Base-by-base conservation (phyloP, 169 alveolate genomes). In the Eimeria praecox region DNA sequence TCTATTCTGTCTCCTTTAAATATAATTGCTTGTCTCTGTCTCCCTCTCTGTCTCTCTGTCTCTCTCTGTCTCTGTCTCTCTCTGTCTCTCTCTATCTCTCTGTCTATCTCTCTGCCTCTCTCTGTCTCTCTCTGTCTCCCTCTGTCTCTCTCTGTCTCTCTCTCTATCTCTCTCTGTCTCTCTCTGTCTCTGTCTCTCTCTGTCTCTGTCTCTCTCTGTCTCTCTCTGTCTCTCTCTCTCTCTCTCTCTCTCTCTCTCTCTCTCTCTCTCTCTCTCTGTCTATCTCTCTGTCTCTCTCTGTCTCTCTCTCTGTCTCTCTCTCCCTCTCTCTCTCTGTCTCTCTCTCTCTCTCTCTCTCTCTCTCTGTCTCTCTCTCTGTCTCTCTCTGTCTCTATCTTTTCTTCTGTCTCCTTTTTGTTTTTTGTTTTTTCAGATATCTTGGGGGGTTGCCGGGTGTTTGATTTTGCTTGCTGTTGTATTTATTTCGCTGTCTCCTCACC, bases 261-360 rank as follows among this genome's bases (percentile, higher is more conserved):
- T n/a, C n/a, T n/a, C n/a, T n/a, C 16, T n/a, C 42, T 14, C 40
- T 27, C 33, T 69, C 30, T 14, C 42, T n/a, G n/a, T n/a, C n/a
- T n/a, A n/a, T n/a, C n/a, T n/a, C n/a, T n/a, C n/a, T n/a, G n/a
- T n/a, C n/a, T 27, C 42, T n/a, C 30, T 69, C 82, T 69, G 82
- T 27, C 82, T 69, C 82, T 69, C 82, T 10, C 33, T 69, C 82
- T 69, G 16, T 69, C 33, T 69, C 82, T 69, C 33, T 69, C 33
- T 14, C 40, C 10, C 30, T 18, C 82, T 69, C 82, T n/a, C n/a
- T n/a, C 82, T 69, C 40, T 69, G 82, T 38, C 14, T 27, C 82
- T 27, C 30, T 69, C 30, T 69, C 82, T 59, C 69, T 59, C 69
- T 59, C 69, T 59, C 69, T n/a, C n/a, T n/a, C n/a, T n/a, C n/a